These are phyloP conservation scores for Corymbia maculata DNA, from an alignment of 345 rosid genomes.

Conservation along the genomic window DNA sequence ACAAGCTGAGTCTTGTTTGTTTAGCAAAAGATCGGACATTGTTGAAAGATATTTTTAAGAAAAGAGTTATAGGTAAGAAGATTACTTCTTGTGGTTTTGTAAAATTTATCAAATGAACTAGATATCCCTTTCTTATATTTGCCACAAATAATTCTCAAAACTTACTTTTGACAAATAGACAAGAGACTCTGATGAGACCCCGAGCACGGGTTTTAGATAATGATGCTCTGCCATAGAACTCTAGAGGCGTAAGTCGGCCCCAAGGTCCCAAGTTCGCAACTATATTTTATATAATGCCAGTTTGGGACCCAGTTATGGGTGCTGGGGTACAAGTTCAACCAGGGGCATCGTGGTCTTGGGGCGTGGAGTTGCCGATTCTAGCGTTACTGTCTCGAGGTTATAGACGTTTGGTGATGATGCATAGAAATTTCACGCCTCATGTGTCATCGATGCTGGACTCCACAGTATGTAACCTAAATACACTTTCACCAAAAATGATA, in stretches of 20 bases:
- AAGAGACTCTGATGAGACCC: too few species aligned
- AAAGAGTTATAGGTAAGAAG: background rate
- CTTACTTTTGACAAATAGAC: background rate
- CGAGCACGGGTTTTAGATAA: background rate
- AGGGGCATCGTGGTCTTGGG: background rate
- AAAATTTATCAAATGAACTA: too few species aligned
- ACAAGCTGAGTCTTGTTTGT: background rate
- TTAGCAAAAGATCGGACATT: too few species aligned
- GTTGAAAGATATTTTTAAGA: background rate
- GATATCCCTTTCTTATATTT: too few species aligned
- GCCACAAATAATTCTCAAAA: background rate
- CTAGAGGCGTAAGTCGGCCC: background rate
- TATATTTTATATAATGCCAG: too few species aligned
- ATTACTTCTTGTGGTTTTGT: background rate
- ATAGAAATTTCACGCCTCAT: background rate
- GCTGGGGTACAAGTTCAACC: background rate
- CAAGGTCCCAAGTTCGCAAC: background rate
- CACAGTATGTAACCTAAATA: background rate
- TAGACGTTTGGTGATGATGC: background rate
- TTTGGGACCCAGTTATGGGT: background rate
- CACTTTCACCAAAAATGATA: background rate
- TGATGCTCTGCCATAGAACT: background rate
- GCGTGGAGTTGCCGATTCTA: background rate
- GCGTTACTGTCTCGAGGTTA: background rate
- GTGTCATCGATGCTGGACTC: background rate